Conservation (phyloP, 1,284 basidiomycete species). For the Ceratobasidium theobromae region DNA sequence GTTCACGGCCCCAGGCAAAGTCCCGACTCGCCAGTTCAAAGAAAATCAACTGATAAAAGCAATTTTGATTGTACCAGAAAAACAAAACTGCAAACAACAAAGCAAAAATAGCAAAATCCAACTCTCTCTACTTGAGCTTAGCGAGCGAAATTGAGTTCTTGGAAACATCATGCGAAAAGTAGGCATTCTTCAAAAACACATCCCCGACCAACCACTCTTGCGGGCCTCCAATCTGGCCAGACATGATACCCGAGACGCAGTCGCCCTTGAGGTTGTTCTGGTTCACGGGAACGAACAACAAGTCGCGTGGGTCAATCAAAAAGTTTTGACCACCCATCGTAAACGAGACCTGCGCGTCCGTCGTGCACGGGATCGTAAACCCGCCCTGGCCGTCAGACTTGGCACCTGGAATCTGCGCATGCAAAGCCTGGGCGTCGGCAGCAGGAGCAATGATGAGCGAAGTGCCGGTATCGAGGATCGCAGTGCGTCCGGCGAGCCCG, state of each 20-base stretch:
- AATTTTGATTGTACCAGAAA: constrained; percentile 18
- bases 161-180: constrained; percentile 70
- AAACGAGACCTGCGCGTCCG: constrained; percentile 62
- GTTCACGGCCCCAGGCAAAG: no score
- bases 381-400: constrained; percentile 60
- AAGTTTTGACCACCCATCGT: constrained; percentile 66
- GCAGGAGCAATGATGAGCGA: constrained; percentile 65
- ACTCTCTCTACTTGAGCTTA: constrained; percentile 46
- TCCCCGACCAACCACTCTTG: constrained; percentile 74
- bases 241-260: constrained; percentile 73
- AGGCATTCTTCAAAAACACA: constrained; percentile 77
- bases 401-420: constrained; percentile 63
- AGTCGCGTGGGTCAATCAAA: constrained; percentile 65
- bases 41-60: background rate
- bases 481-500: constrained; percentile 60
- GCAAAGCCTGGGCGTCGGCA: constrained; percentile 60
- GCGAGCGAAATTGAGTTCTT: constrained; percentile 73
- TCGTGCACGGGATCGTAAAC: constrained; percentile 79
- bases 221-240: constrained; percentile 60
- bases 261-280: constrained; percentile 61
- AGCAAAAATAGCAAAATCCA: background rate
- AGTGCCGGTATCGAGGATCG: constrained; percentile 74
- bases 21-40: no score
- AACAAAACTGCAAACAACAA: constrained; percentile 11
- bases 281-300: constrained; percentile 69